A percentile compares a stretch with the other conserved stretches of the same genome.
Evolutionary conservation across 1,139 yeast genomes (phyloP).

Genomic region (Arxiozyma bovina): DNA sequence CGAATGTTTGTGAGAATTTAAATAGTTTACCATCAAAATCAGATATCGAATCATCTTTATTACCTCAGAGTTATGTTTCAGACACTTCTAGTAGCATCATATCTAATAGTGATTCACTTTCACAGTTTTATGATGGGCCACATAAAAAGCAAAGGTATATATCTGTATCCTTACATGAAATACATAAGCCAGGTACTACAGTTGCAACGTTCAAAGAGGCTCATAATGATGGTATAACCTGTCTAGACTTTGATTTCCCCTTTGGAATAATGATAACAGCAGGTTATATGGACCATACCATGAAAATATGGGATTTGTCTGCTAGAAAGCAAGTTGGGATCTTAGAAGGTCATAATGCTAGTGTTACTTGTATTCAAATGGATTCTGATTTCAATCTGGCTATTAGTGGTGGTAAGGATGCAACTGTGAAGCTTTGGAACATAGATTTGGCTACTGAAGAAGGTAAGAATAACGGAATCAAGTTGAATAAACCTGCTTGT

Average conservation of each 20-base stretch:
- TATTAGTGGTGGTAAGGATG: constrained; percentile 58
- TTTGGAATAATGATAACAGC: constrained; percentile 70
- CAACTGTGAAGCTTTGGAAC: constrained; percentile 53
- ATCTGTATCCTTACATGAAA: constrained; percentile 3
- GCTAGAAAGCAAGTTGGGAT: constrained; percentile 41
- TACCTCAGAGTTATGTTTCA: constrained; percentile 3
- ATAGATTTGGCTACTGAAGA: constrained; percentile 28
- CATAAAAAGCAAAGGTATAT: constrained; percentile 6
- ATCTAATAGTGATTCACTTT: constrained; percentile 1
- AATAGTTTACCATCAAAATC: constrained; percentile 4
- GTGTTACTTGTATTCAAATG: constrained; percentile 50
- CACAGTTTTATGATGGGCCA: constrained; percentile 7
- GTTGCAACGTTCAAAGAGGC: constrained; percentile 5
- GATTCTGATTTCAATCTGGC: constrained; percentile 35
- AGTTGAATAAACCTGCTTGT: constrained; percentile 20
- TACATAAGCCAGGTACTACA: constrained; percentile 5
- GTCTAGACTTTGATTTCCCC: constrained; percentile 58
- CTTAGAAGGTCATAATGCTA: constrained; percentile 47
- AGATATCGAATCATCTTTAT: constrained; percentile 1
- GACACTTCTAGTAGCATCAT: constrained; percentile 3
- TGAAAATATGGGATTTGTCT: constrained; percentile 73
- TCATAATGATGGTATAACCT: constrained; percentile 38
- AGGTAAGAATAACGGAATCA: constrained; percentile 21
- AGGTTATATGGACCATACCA: constrained; percentile 62
- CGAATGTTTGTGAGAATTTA: neutral